phyloP scores from a whole-genome alignment of 352 stramenopile species.

The Globisporangium cystogenes region DNA sequence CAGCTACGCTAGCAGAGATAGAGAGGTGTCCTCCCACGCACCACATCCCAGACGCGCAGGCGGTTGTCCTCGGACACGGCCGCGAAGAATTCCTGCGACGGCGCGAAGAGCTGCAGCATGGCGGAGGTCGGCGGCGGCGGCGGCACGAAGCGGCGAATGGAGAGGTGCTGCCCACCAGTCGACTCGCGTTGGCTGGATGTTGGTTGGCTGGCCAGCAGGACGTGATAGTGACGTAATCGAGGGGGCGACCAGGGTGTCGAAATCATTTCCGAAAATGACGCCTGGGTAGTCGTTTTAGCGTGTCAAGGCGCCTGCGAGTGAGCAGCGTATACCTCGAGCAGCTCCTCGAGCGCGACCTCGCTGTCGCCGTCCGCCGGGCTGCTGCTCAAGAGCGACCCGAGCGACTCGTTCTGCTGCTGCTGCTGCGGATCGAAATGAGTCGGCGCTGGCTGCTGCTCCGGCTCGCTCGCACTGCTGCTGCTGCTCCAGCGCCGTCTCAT shows the following conservation, averaged over 20 bases:
- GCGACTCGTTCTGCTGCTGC: neutral
- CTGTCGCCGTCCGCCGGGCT: conserved; percentile 3
- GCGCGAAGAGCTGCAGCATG: conserved; percentile 70
- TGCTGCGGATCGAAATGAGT: neutral
- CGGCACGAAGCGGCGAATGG: neutral
- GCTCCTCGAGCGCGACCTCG: conserved; percentile 9
- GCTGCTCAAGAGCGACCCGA: neutral
- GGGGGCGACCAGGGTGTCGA: too few species aligned
- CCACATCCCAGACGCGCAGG: conserved; percentile 80
- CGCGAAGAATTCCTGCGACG: conserved; percentile 72
- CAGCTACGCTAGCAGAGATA: neutral
- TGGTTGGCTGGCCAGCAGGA: neutral
- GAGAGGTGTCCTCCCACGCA: conserved; percentile 18
- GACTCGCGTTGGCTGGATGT: neutral
- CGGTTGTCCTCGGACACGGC: conserved; percentile 78
- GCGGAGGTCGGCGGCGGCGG: neutral
- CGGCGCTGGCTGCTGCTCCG: neutral
- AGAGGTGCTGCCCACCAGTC: conserved; percentile 7
- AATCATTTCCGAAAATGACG: neutral
- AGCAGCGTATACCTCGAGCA: conserved; percentile 13
- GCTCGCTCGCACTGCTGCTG: conserved; percentile 1
- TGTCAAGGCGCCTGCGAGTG: conserved; percentile 7
- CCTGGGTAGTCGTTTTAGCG: neutral
- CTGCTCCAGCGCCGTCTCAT: neutral
- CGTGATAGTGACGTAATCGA: neutral